A percentile compares a stretch with the other conserved stretches of the same genome.
These are phyloP conservation scores for Harrya chromipes DNA, from an alignment of 768 basidiomycete genomes.

Conservation along the genomic window DNA sequence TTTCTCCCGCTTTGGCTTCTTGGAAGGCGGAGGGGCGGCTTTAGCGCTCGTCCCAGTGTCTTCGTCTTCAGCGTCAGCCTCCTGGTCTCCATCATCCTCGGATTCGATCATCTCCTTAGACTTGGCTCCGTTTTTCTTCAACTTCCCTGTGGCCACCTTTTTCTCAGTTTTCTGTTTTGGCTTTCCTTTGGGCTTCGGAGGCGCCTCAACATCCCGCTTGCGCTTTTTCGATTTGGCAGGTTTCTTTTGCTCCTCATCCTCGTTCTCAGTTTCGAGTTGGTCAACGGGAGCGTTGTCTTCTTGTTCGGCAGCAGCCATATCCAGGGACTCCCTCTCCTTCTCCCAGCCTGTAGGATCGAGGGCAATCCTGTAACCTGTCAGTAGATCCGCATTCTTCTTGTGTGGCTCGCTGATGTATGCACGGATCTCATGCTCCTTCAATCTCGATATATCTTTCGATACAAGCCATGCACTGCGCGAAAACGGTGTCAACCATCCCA, in stretches of 20 bases:
- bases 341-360: slow-evolving; percentile 72
- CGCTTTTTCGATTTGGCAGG: slow-evolving; percentile 49
- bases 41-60: slow-evolving; percentile 51
- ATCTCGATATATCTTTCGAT: slow-evolving; percentile 75
- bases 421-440: slow-evolving; percentile 79
- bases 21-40: slow-evolving; percentile 57
- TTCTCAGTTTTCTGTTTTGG: slow-evolving; percentile 45
- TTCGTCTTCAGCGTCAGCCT: slow-evolving; percentile 47
- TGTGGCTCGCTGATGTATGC: slow-evolving; percentile 73
- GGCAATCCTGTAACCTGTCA: slow-evolving; percentile 73
- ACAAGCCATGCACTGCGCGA: slow-evolving; percentile 75
- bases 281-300: slow-evolving; percentile 65
- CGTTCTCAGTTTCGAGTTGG: slow-evolving; percentile 55
- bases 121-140: slow-evolving; percentile 57
- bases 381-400: slow-evolving; percentile 75
- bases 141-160: slow-evolving; percentile 29
- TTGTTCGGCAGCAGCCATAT: slow-evolving; percentile 37
- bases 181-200: slow-evolving; percentile 41
- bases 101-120: slow-evolving; percentile 64
- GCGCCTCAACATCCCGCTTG: slow-evolving; percentile 60
- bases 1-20: slow-evolving; percentile 59
- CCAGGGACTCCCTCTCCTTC: slow-evolving; percentile 38
- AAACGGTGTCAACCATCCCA: slow-evolving; percentile 7
- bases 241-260: slow-evolving; percentile 50
- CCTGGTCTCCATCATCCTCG: slow-evolving; percentile 55